These are phyloP conservation scores for Populus alba DNA, from an alignment of 345 rosid species.

Conservation along the genomic window DNA sequence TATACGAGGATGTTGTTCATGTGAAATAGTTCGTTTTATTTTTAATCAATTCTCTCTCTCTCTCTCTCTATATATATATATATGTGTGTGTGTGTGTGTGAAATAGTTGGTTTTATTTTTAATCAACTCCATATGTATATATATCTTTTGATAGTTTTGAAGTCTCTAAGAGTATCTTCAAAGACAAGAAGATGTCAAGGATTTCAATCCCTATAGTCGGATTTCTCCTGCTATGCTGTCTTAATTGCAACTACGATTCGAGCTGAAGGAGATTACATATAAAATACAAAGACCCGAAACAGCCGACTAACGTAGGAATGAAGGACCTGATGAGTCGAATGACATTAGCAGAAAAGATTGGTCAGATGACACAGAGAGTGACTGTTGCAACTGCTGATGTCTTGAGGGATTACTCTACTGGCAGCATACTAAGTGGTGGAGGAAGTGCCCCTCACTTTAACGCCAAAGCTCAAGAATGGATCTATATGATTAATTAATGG, in stretches of 20 bases:
- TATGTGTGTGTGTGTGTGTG: too few species aligned
- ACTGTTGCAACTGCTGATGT: constrained; percentile 8
- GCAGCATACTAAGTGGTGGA: constrained; percentile 75
- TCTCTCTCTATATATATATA: too few species aligned
- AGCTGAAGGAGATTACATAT: neutral
- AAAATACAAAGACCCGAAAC: constrained; percentile 44
- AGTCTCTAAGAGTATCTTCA: neutral
- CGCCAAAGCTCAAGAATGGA: constrained; percentile 68
- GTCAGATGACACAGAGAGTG: constrained; percentile 56
- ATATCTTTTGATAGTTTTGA: neutral
- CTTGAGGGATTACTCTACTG: constrained; percentile 10
- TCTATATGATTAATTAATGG: constrained; percentile 48
- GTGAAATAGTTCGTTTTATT: neutral
- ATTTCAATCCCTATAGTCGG: neutral
- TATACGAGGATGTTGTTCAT: too few species aligned
- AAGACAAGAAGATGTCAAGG: neutral
- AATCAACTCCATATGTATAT: too few species aligned
- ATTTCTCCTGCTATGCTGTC: neutral
- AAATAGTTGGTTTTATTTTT: too few species aligned
- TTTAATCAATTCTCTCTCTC: too few species aligned
- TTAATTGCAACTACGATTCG: neutral
- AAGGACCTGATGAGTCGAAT: constrained; percentile 41
- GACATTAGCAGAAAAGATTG: constrained; percentile 60
- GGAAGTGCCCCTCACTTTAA: constrained; percentile 73
- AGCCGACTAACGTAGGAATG: constrained; percentile 36